phyloP scores from a whole-genome alignment of 2,329 filamentous ascomycete species.

The Fusarium haematococcum region DNA sequence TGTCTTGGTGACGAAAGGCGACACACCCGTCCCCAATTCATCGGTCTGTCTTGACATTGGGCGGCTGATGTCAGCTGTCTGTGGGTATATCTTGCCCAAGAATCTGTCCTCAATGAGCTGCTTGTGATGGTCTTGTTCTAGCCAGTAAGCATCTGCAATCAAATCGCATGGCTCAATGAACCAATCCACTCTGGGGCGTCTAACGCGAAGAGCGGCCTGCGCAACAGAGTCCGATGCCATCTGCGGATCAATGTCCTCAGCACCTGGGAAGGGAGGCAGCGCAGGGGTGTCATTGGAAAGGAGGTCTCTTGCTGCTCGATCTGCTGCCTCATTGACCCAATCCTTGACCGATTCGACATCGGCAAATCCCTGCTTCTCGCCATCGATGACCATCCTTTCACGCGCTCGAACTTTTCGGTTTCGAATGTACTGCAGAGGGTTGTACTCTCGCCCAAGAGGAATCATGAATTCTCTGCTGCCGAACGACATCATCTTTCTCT shows the following conservation, averaged over 20 bases:
- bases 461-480: conserved; percentile 47
- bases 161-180: conserved; percentile 84
- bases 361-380: conserved; percentile 80
- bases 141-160: conserved; percentile 90
- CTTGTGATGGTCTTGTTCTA: conserved; percentile 86
- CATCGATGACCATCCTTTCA: conserved; percentile 79
- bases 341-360: conserved; percentile 77
- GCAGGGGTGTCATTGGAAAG: conserved; percentile 38
- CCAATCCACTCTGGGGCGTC: conserved; percentile 87
- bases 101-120: conserved; percentile 82
- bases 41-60: conserved; percentile 49
- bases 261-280: conserved; percentile 60
- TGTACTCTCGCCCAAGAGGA: conserved; percentile 78
- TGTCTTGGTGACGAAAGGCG: conserved; percentile 44
- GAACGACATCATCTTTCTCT: conserved; percentile 47
- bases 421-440: conserved; percentile 91
- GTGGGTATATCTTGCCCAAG: conserved; percentile 78
- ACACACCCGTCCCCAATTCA: conserved; percentile 36
- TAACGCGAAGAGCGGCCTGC: conserved; percentile 67
- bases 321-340: conserved; percentile 79
- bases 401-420: conserved; percentile 88
- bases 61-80: conserved; percentile 44
- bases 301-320: conserved; percentile 45
- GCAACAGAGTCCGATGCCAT: conserved; percentile 57
- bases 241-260: conserved; percentile 58